Base-by-base conservation (phyloP, 2,329 filamentous ascomycete genomes). In the Emmonsiellopsis sp. region DNA sequence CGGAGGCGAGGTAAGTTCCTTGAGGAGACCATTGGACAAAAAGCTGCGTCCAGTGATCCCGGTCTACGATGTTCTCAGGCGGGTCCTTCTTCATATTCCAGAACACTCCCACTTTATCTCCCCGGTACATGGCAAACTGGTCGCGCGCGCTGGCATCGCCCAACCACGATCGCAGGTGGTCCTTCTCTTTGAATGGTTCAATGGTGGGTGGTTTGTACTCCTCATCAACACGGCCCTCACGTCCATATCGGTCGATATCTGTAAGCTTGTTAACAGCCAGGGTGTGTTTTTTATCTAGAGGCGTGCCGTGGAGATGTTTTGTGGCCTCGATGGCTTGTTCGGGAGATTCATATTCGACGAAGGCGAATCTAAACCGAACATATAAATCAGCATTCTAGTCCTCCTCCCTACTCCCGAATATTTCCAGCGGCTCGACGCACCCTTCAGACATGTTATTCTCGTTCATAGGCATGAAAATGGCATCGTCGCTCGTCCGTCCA, bases 1-100 rank as follows among this genome's bases (percentile, higher is more conserved):
- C 88, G 10, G 92, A 97, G 55, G 91, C 92, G 58, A 98, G 81
- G 73, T 83, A 98, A 53, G 92, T 97, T 61, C 93, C 93, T 61
- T 88, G 84, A 43, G 93, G 93, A 53, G 93, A 97, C 93, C 93
- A 98, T 74, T 95, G 89, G 49, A 98, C 86, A 68, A 98, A 98
- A 39, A 88, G 88, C 73, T 98, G 93, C 56, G 93, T 98, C 93
- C 93, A 98, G 78, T 94, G 88, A 65, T 87, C 84, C 61, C 93
- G 86, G 66, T 97, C 92, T 54, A 98, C 88, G 39, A 96, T 82
- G 58, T 82, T 83, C 71, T 98, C 93, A 4, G 92, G 90, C 21
- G 79, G 73, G 56, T 96, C 91, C 73, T 87, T 92, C 74, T 95
- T 93, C 78, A 94, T 95, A 77, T 97, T 97, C 92, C 92, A 98